Percentiles rank a stretch among this genome's conserved stretches.
These are phyloP conservation scores for Phalaenopsis aphrodite DNA, from an alignment of 106 monocot species.

Conservation along the genomic window DNA sequence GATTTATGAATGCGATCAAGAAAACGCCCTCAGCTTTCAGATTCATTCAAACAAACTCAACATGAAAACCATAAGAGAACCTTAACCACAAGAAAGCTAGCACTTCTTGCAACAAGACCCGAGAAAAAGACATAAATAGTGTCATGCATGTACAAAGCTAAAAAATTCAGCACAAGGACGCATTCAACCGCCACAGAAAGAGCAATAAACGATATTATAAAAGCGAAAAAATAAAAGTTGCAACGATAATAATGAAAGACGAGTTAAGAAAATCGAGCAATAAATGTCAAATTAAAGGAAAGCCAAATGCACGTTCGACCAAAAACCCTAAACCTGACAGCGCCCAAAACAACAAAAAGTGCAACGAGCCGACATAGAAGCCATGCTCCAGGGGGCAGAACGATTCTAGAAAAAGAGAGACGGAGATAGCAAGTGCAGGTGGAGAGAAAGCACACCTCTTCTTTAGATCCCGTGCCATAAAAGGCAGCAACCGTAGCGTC, in stretches of 20 bases:
- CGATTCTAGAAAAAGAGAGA: background rate
- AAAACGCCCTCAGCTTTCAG: background rate
- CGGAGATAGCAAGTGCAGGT: background rate
- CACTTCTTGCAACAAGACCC: background rate
- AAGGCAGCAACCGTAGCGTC: constrained; percentile 96
- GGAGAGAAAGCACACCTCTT: constrained; percentile 51
- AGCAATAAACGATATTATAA: background rate
- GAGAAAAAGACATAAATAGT: background rate
- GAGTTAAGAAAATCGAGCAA: background rate
- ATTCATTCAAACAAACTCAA: background rate
- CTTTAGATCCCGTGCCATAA: constrained; percentile 98
- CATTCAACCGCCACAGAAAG: background rate
- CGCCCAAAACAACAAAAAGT: background rate
- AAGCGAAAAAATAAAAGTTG: background rate
- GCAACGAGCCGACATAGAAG: background rate
- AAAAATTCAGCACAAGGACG: background rate
- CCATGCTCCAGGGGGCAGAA: background rate
- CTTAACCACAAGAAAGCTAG: background rate
- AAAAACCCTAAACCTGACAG: background rate
- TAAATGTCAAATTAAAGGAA: background rate
- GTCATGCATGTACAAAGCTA: background rate
- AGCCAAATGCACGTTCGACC: background rate
- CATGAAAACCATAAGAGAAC: background rate
- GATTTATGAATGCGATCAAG: background rate
- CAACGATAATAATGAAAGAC: background rate